Percentiles rank a stretch among this genome's conserved stretches.
These are phyloP conservation scores for Backusella parvicylindrica DNA, from an alignment of 192 early-diverging fungal genomes.

Conservation along the genomic window DNA sequence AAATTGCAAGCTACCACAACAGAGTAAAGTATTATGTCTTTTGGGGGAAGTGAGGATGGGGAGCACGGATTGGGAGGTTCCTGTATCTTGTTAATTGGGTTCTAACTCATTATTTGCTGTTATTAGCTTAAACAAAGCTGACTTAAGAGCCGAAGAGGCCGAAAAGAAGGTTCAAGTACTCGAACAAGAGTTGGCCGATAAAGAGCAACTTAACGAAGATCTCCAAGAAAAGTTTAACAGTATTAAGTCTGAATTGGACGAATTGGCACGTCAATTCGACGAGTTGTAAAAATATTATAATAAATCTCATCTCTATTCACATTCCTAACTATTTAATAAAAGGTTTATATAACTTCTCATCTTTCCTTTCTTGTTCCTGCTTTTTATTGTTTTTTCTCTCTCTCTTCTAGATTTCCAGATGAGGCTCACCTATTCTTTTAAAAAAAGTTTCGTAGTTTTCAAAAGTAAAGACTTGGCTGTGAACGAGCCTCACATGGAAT, in stretches of 20 bases:
- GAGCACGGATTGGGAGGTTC: constrained; percentile 25
- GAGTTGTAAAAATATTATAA: constrained; percentile 57
- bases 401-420: neutral
- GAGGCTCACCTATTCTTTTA: neutral
- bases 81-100: constrained; percentile 17
- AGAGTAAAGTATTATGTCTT: constrained; percentile 51
- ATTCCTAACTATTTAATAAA: neutral
- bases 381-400: neutral
- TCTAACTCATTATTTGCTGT: neutral
- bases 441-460: neutral
- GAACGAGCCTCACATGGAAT: neutral
- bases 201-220: constrained; percentile 78
- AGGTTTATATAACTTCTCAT: neutral
- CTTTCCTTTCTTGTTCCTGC: neutral
- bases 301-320: neutral
- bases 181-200: constrained; percentile 69
- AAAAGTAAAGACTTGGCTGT: neutral
- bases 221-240: constrained; percentile 58
- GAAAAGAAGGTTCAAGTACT: constrained; percentile 81
- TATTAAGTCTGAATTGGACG: constrained; percentile 77
- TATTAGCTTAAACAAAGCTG: constrained; percentile 48
- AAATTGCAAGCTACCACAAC: constrained; percentile 48
- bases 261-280: constrained; percentile 73
- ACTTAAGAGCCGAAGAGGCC: constrained; percentile 78
- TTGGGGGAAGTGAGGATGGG: neutral